phyloP scores from a whole-genome alignment of 495 filamentous ascomycete species.

The Apiosordaria backusii region DNA sequence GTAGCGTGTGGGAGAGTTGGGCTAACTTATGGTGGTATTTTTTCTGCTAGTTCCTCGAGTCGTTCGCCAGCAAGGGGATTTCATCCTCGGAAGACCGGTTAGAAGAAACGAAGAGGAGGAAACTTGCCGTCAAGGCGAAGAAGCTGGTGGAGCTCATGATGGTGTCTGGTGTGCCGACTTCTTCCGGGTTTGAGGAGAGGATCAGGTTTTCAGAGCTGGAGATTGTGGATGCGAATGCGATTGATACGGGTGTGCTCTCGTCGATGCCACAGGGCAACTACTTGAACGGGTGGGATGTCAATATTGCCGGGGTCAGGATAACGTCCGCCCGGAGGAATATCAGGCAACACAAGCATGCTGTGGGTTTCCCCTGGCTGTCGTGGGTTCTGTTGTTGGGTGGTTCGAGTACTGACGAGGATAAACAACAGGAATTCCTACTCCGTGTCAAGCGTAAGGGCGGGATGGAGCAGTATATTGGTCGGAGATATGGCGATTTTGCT shows the following conservation, averaged over 20 bases:
- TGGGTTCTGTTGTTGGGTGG: background rate
- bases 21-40: constrained; percentile 14
- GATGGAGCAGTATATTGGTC: constrained; percentile 69
- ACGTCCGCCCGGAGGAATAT: constrained; percentile 80
- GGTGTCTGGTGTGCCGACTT: constrained; percentile 93
- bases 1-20: background rate
- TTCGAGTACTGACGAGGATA: constrained; percentile 20
- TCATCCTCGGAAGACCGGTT: constrained; percentile 93
- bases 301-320: constrained; percentile 85
- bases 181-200: constrained; percentile 94
- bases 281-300: constrained; percentile 95
- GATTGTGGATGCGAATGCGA: constrained; percentile 87
- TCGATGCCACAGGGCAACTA: constrained; percentile 86
- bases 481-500: constrained; percentile 85
- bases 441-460: constrained; percentile 71
- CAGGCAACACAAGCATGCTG: constrained; percentile 86
- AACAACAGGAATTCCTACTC: constrained; percentile 78
- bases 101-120: constrained; percentile 92
- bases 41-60: constrained; percentile 76
- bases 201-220: constrained; percentile 96
- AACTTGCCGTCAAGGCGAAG: constrained; percentile 85
- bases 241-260: constrained; percentile 78
- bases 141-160: constrained; percentile 99
- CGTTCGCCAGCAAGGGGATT: constrained; percentile 96
- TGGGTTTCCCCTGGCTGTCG: constrained; percentile 43